These are phyloP conservation scores for Stevia rebaudiana DNA, from an alignment of 140 eudicot genomes.

Conservation along the genomic window DNA sequence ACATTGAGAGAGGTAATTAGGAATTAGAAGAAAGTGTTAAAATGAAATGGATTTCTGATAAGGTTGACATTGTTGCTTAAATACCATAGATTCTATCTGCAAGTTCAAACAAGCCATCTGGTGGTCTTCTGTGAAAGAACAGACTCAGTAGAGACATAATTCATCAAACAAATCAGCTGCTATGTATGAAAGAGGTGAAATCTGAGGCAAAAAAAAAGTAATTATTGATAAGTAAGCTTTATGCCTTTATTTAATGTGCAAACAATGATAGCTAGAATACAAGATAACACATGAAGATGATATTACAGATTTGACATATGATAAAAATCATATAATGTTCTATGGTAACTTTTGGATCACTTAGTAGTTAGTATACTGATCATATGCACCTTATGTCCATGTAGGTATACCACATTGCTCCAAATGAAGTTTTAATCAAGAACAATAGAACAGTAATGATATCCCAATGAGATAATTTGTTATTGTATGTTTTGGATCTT, in stretches of 20 bases:
- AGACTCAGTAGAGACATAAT: conserved; percentile 83
- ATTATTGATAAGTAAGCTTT: neutral
- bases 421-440: conserved; percentile 2
- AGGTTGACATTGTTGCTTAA: conserved; percentile 2
- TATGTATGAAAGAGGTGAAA: conserved; percentile 7
- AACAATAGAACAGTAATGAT: neutral
- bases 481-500: neutral
- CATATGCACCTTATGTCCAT: neutral
- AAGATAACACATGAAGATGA: neutral
- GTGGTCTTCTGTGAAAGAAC: conserved; percentile 88
- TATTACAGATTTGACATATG: neutral
- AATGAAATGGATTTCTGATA: neutral
- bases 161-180: conserved; percentile 19
- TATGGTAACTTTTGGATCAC: neutral
- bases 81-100: conserved; percentile 94
- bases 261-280: neutral
- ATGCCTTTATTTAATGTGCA: neutral
- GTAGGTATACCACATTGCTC: neutral
- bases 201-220: conserved; percentile 21
- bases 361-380: neutral
- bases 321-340: neutral
- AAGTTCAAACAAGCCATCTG: conserved; percentile 96
- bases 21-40: neutral
- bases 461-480: neutral
- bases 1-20: neutral